Conservation (phyloP, 331 rosid genomes). For the Malus hybrid region DNA sequence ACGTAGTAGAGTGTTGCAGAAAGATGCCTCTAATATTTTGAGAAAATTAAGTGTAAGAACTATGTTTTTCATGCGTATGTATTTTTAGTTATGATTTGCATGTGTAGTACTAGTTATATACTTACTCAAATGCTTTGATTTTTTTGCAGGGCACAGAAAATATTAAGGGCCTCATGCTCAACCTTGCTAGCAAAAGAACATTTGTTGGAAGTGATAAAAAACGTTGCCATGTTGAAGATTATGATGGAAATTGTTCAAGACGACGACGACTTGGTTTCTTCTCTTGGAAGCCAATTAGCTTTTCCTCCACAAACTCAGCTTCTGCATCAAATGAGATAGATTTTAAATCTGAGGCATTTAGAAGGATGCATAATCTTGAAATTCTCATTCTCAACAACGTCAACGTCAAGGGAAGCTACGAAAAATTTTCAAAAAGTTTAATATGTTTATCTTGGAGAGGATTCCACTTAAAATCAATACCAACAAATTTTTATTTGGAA, state of each 20-base stretch:
- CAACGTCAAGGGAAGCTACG: too few species aligned
- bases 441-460: too few species aligned
- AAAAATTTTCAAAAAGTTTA: too few species aligned
- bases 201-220: background rate
- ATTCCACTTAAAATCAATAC: too few species aligned
- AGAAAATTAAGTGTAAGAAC: conserved; percentile 12
- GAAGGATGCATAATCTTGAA: too few species aligned
- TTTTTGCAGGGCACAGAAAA: background rate
- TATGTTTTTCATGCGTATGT: background rate
- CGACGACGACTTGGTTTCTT: background rate
- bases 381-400: too few species aligned
- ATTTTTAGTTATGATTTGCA: background rate
- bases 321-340: background rate
- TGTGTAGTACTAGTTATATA: background rate
- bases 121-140: background rate
- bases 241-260: background rate
- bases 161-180: background rate
- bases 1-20: conserved; percentile 22
- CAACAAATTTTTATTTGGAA: too few species aligned
- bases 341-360: too few species aligned
- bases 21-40: conserved; percentile 20
- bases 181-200: background rate
- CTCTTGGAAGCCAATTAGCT: background rate
- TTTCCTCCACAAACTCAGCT: background rate
- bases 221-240: background rate